A percentile compares a stretch with the other conserved stretches of the same genome.
phyloP scores from a whole-genome alignment of 306 rosid species.

The Vicia villosa region DNA sequence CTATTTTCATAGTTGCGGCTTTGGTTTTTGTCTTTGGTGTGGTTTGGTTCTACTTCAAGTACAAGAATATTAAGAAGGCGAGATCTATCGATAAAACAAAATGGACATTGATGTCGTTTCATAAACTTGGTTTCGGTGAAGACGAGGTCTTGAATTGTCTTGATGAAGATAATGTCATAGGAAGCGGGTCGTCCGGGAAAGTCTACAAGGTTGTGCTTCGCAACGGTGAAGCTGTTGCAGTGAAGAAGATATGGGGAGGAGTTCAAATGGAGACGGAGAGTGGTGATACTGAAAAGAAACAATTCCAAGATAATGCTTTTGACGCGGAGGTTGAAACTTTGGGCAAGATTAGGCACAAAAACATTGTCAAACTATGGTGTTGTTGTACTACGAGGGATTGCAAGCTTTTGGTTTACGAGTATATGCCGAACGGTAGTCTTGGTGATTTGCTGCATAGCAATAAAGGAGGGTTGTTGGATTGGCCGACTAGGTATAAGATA shows the following conservation, averaged over 20 bases:
- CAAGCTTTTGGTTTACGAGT: constrained; percentile 92
- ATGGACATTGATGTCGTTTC: constrained; percentile 96
- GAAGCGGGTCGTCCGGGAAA: constrained; percentile 84
- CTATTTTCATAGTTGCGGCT: constrained; percentile 58
- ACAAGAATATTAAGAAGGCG: constrained; percentile 54
- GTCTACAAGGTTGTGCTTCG: constrained; percentile 81
- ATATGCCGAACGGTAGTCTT: constrained; percentile 93
- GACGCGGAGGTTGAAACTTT: constrained; percentile 89
- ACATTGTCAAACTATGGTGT: constrained; percentile 96
- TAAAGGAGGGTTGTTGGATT: constrained; percentile 79
- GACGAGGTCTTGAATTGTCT: constrained; percentile 84
- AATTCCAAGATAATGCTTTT: constrained; percentile 59
- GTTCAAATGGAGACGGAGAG: constrained; percentile 39
- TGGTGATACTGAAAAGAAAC: constrained; percentile 64
- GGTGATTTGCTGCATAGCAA: constrained; percentile 87
- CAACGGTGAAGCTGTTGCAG: constrained; percentile 78
- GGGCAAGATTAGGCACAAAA: constrained; percentile 93
- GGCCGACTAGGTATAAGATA: constrained; percentile 87
- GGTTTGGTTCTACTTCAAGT: constrained; percentile 72
- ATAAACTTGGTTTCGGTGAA: constrained; percentile 85
- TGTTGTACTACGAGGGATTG: constrained; percentile 81
- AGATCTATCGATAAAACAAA: constrained; percentile 65
- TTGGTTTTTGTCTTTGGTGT: constrained; percentile 65
- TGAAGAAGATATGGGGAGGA: constrained; percentile 79
- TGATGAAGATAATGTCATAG: constrained; percentile 84